Conservation (phyloP, 1,284 basidiomycete genomes). For the Takashimella tepidaria region DNA sequence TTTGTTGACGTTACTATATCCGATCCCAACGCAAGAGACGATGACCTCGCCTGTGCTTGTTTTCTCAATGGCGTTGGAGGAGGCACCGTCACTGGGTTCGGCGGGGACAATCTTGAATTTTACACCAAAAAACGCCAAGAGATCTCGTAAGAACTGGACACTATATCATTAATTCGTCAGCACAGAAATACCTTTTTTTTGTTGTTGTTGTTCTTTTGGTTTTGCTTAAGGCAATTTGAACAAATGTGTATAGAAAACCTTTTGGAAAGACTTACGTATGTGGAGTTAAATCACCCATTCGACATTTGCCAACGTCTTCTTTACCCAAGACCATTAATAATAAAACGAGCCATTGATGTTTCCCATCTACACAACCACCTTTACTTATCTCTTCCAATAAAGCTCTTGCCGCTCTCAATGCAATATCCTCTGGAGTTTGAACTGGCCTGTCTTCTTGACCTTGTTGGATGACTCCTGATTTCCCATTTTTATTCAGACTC, state of each 20-base stretch:
- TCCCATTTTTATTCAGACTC: too few relatives aligned
- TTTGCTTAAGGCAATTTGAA: not conserved
- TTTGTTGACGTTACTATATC: conserved; percentile 52
- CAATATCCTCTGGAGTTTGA: conserved; percentile 86
- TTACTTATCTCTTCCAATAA: conserved; percentile 72
- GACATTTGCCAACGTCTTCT: conserved; percentile 87
- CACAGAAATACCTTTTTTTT: too few relatives aligned
- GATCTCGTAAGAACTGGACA: conserved; percentile 82
- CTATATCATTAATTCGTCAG: conserved; percentile 49
- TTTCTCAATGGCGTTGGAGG: not conserved
- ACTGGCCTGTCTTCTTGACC: conserved; percentile 19
- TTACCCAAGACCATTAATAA: conserved; percentile 91
- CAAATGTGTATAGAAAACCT: conserved; percentile 3
- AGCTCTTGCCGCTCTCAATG: conserved; percentile 67
- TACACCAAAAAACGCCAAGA: conserved; percentile 71
- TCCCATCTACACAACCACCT: conserved; percentile 86
- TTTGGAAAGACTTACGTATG: conserved; percentile 62
- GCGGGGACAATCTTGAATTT: conserved; percentile 52
- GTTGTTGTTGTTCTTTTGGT: too few relatives aligned
- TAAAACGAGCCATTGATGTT: conserved; percentile 83
- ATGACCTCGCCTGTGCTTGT: conserved; percentile 36
- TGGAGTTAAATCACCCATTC: conserved; percentile 73
- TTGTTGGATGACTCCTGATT: conserved; percentile 27
- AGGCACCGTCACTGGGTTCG: conserved; percentile 10
- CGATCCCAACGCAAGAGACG: conserved; percentile 50